Evolutionary conservation across 768 basidiomycete species (phyloP), one percentile per base, ranked within the genome.

Genomic region (Mrakia hoshinonis): DNA sequence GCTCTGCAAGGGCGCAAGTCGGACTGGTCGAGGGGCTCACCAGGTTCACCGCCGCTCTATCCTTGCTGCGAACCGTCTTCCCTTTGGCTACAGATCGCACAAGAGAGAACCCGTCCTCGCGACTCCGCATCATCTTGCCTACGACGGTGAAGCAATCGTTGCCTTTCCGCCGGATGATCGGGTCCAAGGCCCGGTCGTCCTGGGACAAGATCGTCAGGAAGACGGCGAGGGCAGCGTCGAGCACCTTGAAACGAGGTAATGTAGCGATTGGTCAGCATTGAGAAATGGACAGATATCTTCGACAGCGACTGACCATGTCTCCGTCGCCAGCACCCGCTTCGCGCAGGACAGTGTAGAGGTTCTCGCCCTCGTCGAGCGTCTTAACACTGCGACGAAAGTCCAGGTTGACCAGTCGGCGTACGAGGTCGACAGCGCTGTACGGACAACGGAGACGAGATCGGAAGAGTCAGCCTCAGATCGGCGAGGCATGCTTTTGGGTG

Each of bases 181-280:
- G 62, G 20, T 73, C 67, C 20, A 73, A 18, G 26, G 24, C 24
- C 0, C 61, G 38, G 5, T 20, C 51, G 52, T 73, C 72, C 47
- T 64, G n/a, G 18, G 67, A 58, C 10, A 73, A 60, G 22, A 73
- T 26, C 24, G 38, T 38, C n/a, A 73, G 72, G 43, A 68, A 73
- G 22, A 68, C n/a, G 34, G 62, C 22, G n/a, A 73, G 58, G 51
- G 58, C 34, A 11, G 60, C 60, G 62, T 73, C 72, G 22, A 73
- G 58, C 29, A 73, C 52, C 72, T 73, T n/a, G 29, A 10, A 3
- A 51, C 26, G 49, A 34, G 26, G n/a, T n/a, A n/a, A 46, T 10
- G 49, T 1, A 22, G 20, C 3, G 13, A 31, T 6, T 5, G 2
- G 24, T 31, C 26, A n/a, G 47, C 29, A 5, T 12, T 34, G 5